Evolutionary conservation across 1,284 basidiomycete species (phyloP).

Genomic region (Hemileia vastatrix): DNA sequence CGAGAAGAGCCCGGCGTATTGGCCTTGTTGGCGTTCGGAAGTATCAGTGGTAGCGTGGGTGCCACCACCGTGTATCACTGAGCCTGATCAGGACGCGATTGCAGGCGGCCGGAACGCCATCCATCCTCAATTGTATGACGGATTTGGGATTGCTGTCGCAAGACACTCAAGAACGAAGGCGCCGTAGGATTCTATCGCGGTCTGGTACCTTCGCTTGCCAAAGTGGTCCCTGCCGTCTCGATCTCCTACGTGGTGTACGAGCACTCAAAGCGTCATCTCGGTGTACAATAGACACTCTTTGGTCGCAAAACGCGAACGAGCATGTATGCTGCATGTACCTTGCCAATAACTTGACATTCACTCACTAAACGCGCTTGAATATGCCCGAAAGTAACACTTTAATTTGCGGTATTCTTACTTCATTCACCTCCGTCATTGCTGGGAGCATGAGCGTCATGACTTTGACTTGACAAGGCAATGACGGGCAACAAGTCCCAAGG

Average conservation of each 20-base stretch:
- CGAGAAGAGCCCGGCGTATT: constrained; percentile 46
- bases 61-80: constrained; percentile 49
- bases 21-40: constrained; percentile 45
- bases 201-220: constrained; percentile 42
- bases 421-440: no score
- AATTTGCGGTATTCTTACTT: no score
- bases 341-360: no score
- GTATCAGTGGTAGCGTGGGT: constrained; percentile 45
- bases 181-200: constrained; percentile 89
- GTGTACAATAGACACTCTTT: no score
- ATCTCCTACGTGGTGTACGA: constrained; percentile 65
- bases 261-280: constrained; percentile 4
- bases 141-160: constrained; percentile 69
- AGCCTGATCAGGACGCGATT: constrained; percentile 88
- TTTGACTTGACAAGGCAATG: no score
- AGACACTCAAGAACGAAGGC: constrained; percentile 76
- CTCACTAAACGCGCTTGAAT: no score
- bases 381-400: no score
- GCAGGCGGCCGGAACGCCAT: constrained; percentile 87
- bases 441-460: no score
- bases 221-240: constrained; percentile 83
- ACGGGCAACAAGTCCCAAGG: no score
- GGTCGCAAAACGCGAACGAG: no score
- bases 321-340: no score
- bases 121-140: constrained; percentile 83